Percentiles rank a stretch among this genome's conserved stretches.
phyloP scores from a whole-genome alignment of 352 stramenopile species.

The Phytophthora palmivora region DNA sequence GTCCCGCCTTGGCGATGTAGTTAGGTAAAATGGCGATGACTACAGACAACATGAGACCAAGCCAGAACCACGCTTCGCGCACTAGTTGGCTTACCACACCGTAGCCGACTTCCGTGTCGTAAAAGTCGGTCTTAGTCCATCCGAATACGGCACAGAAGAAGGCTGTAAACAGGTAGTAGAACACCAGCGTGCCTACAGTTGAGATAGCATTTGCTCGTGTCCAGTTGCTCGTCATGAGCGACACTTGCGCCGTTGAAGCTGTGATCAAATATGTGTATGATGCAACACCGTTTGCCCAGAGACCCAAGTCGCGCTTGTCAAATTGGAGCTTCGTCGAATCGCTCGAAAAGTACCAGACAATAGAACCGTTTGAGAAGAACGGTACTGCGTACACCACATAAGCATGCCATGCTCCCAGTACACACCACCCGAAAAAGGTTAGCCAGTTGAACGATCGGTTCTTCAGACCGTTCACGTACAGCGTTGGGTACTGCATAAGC shows the following conservation, averaged over 20 bases:
- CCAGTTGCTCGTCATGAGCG: slow-evolving; percentile 92
- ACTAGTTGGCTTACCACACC: slow-evolving; percentile 72
- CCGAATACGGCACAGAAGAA: slow-evolving; percentile 86
- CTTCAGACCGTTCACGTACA: slow-evolving; percentile 90
- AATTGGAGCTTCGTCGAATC: slow-evolving; percentile 60
- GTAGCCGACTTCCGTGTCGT: slow-evolving; percentile 81
- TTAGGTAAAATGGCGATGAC: slow-evolving; percentile 77
- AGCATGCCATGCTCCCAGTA: slow-evolving; percentile 86
- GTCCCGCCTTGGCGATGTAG: slow-evolving; percentile 87
- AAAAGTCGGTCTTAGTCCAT: slow-evolving; percentile 78
- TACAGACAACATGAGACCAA: slow-evolving; percentile 70
- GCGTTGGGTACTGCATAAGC: slow-evolving; percentile 90
- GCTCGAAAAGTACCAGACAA: slow-evolving; percentile 85
- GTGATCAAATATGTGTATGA: slow-evolving; percentile 90
- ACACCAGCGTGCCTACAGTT: slow-evolving; percentile 83
- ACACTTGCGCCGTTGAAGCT: slow-evolving; percentile 84
- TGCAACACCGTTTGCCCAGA: slow-evolving; percentile 84
- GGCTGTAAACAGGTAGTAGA: slow-evolving; percentile 87
- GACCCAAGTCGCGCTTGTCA: slow-evolving; percentile 71
- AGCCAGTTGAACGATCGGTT: slow-evolving; percentile 92
- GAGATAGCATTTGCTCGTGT: slow-evolving; percentile 74
- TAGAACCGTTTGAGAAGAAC: slow-evolving; percentile 87
- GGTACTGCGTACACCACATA: slow-evolving; percentile 88
- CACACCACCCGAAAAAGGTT: slow-evolving; percentile 88
- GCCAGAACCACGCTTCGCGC: slow-evolving; percentile 84